These are phyloP conservation scores for Oemleria cerasiformis DNA, from an alignment of 306 rosid genomes.

Conservation along the genomic window DNA sequence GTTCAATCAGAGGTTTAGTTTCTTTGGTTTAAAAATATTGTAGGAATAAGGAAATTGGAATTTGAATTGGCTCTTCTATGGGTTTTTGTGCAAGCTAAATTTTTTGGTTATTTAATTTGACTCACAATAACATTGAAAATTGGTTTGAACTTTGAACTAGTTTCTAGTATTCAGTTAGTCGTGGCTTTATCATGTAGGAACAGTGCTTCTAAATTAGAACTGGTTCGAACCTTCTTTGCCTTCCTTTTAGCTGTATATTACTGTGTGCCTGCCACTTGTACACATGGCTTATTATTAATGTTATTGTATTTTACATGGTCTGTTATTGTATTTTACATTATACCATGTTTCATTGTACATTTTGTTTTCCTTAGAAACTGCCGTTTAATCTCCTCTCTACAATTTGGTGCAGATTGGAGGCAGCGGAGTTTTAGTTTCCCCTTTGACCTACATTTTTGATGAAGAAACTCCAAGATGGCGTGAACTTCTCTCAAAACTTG, in stretches of 20 bases:
- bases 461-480: constrained; percentile 98
- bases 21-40: neutral
- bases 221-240: neutral
- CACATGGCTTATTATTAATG: neutral
- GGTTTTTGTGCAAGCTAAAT: neutral
- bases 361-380: neutral
- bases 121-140: neutral
- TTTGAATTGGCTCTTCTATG: neutral
- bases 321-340: neutral
- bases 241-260: neutral
- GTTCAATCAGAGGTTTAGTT: neutral
- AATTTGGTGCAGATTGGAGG: constrained; percentile 77
- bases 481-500: constrained; percentile 65
- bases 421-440: constrained; percentile 93
- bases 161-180: neutral
- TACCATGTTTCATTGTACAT: neutral
- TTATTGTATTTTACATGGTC: neutral
- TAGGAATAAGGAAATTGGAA: neutral
- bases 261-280: neutral
- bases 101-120: neutral
- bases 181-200: neutral
- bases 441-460: constrained; percentile 90
- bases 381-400: neutral
- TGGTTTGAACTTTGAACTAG: neutral
- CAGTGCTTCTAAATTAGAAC: neutral